Evolutionary conservation across 371 early-diverging fungal genomes (phyloP), one percentile per base, ranked within the genome.

Genomic region (Choanephora cucurbitarum): DNA sequence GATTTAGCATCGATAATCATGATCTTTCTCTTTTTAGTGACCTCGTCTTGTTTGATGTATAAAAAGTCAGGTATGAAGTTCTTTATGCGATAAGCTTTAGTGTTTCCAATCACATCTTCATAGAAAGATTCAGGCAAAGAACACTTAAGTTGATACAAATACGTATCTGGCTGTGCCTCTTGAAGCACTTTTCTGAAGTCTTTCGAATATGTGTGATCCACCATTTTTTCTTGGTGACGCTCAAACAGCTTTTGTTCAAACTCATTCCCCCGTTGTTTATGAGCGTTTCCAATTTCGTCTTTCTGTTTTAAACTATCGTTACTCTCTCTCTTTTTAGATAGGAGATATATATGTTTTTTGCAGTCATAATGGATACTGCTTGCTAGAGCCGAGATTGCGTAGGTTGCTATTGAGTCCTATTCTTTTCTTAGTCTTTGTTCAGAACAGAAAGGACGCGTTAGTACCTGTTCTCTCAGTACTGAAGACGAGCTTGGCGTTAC

Each of bases 1-100:
- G 80, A 77, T 55, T 82, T 82, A 5, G 80, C 79, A 60, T 82
- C 83, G 41, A 80, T 75, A 13, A 82, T 75, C 41, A 65, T 70
- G 8, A 81, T 60, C 18, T 58, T 64, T 48, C 66, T 34, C 14
- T 60, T 44, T 44, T 74, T 53, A 21, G 59, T 23, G 14, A 45
- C 6, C 41, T 72, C 59, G 32, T 77, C 75, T 33, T 70, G 57
- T 13, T 67, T 34, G 19, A 82, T 66, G 15, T 60, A 50, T n/a
- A 82, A 55, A 46, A 82, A 80, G 45, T 82, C 83, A 1, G 83
- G 83, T 47, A 82, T 69, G 44, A 79, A 80, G 23, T 43, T 55
- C 7, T 50, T 19, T 44, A 73, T 32, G 48, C 71, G 72, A 66
- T 80, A 64, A 5, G 58, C 23, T 48, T 67, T 13, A 49, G 60